A percentile compares a stretch with the other conserved stretches of the same genome.
Conservation (phyloP, 352 stramenopile species). For the Phytophthora agathidicida region DNA sequence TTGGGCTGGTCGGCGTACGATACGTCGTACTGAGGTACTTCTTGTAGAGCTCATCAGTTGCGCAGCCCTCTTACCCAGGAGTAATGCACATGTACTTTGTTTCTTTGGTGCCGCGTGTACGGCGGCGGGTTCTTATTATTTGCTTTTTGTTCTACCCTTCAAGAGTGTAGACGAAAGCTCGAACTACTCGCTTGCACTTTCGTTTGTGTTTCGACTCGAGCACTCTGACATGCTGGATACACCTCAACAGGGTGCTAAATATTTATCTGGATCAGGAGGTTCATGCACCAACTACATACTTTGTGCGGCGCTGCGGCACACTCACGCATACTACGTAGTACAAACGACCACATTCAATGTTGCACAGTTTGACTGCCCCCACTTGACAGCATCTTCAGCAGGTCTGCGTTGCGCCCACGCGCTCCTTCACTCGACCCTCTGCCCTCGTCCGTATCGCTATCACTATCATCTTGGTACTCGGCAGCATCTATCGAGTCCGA, state of each 20-base stretch:
- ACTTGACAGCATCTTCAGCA: slow-evolving; percentile 66
- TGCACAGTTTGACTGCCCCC: slow-evolving; percentile 29
- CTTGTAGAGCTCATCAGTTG: slow-evolving; percentile 7
- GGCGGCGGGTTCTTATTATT: slow-evolving; percentile 16
- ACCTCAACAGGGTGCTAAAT: slow-evolving; percentile 29
- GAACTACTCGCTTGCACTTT: not conserved
- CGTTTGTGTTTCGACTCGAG: not conserved
- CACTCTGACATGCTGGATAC: not conserved
- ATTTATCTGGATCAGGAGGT: slow-evolving; percentile 28
- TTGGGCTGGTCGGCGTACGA: slow-evolving; percentile 72
- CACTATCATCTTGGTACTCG: slow-evolving; percentile 36
- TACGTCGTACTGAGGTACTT: slow-evolving; percentile 44
- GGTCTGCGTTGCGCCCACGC: slow-evolving; percentile 32
- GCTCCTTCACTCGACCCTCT: slow-evolving; percentile 10
- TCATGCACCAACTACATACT: slow-evolving; percentile 16
- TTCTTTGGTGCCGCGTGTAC: slow-evolving; percentile 5
- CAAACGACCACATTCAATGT: slow-evolving; percentile 23
- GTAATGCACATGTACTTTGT: slow-evolving; percentile 33
- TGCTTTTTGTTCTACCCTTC: slow-evolving; percentile 21
- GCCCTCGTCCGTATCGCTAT: slow-evolving; percentile 49
- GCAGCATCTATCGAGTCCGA: slow-evolving; percentile 39
- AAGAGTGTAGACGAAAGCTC: not conserved
- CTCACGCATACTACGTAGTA: slow-evolving; percentile 14
- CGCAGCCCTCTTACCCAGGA: slow-evolving; percentile 7
- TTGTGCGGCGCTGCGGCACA: slow-evolving; percentile 3